Base-by-base conservation (phyloP, 176 grass and related monocot genomes). In the Rhynchospora tenuis region DNA sequence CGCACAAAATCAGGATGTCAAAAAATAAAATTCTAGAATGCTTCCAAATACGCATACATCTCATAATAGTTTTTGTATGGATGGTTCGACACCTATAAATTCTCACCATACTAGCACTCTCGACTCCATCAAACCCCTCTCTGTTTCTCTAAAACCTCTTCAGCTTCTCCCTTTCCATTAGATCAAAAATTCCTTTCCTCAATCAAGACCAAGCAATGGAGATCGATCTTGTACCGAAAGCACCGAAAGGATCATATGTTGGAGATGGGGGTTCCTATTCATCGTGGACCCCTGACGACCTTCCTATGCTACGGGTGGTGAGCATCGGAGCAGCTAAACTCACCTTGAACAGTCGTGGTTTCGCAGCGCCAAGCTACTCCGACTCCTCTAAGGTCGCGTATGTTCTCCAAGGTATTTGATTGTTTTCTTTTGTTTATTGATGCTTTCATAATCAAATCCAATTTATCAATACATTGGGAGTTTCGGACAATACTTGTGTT, bases 311-410 rank as follows among this genome's bases (percentile, higher is more conserved):
- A 79, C 79, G 59, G 15, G 31, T 83, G 28, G 91, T 93, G 84
- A 81, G 46, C 86, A 98, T 98, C 70, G 93, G 96, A 26, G 93
- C 86, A 5, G 86, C 93, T 16, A 98, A 95, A 93, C 93, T 98
- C 89, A 33, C 67, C 0, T 85, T 98, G 84, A 50, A 80, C 58
- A 86, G 68, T 75, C 84, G 46, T 5, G 93, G 96, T 3, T 48
- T 98, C 72, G 75, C 96, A 2, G 81, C 91, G 14, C 96, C 96
- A 19, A 86, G 88, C 87, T 98, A 95, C 79, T 98, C 92, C n/a
- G 93, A 95, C 91, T 94, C 92, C 78, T 89, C 90, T 43, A 98
- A 98, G 86, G 95, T 98, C 27, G 90, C 95, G 9, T 94, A 98
- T 83, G 90, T 94, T 2, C 92, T 98, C 61, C 84, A 90, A 83